Evolutionary conservation across 2,329 filamentous ascomycete species (phyloP), one percentile per base, ranked within the genome.

Genomic region (Xylariaceae sp.): DNA sequence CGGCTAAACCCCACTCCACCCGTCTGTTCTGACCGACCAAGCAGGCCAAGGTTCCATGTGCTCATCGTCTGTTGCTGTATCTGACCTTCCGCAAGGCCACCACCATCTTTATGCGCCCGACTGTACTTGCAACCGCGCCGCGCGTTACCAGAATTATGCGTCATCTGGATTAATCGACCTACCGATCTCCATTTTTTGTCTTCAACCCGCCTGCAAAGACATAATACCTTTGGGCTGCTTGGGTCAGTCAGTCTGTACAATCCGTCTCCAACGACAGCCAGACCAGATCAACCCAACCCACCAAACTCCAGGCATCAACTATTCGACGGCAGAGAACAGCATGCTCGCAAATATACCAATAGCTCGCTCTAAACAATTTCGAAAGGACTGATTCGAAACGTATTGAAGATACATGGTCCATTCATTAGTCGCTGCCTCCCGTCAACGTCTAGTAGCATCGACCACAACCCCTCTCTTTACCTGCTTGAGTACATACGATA

Each of bases 101-200:
- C 50, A 51, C 48, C 54, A 53, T 42, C 54, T 61, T 61, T 57
- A 65, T 65, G 61, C 57, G 53, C 59, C 55, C 55, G 51, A 54
- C 29, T 57, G 56, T 52, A 63, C 59, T 56, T 44, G 49, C 57
- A 64, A 63, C 62, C 61, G 62, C 65, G 65, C 65, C 54, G 61
- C 60, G 52, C 62, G 49, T 52, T 54, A 59, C 57, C 53, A 52
- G 56, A 52, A 46, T 64, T 47, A 53, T 60, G 61, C 58, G 53
- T 59, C 64, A 60, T 52, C 50, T 57, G 44, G 47, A 21, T 53
- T 57, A 43, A 43, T 53, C 21, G 16, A 44, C 40, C 29, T 42
- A 4, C 19, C 48, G 19, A 41, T 49, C 32, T 16, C 3, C 16
- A 23, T 20, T 41, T 20, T 29, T 45, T 40, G 20, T 40, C 41